These are phyloP conservation scores for Sisymbrium irio DNA, from an alignment of 345 rosid genomes.

Conservation along the genomic window DNA sequence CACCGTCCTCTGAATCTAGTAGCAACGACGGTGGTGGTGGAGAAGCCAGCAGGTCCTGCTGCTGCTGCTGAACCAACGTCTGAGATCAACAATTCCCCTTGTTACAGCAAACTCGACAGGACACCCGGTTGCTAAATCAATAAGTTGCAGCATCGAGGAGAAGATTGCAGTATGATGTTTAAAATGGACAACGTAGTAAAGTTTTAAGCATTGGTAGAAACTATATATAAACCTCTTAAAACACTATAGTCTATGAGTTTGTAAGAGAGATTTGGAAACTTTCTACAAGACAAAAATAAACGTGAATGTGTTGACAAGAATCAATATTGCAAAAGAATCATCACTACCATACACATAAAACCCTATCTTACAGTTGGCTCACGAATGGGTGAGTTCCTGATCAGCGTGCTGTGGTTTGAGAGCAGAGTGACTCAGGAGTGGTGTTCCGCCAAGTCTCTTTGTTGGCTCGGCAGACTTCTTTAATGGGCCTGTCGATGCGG, in stretches of 20 bases:
- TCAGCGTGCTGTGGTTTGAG: conserved; percentile 32
- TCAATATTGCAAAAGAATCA: conserved; percentile 33
- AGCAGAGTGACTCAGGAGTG: conserved; percentile 23
- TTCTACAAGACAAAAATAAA: not conserved
- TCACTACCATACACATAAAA: conserved; percentile 14
- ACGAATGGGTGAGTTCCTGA: not conserved
- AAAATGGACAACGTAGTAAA: not conserved
- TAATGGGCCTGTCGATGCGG: conserved; percentile 30
- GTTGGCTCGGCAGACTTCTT: conserved; percentile 21
- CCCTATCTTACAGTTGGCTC: not conserved
- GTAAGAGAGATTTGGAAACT: not conserved
- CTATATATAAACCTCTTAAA: not conserved
- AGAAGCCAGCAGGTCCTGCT: not conserved
- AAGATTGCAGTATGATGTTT: not conserved
- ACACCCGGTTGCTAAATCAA: no score
- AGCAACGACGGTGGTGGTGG: no score
- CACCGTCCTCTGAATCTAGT: not conserved
- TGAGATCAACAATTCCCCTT: not conserved
- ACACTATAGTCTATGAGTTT: not conserved
- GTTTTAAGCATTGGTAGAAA: not conserved
- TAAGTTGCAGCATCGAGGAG: not conserved
- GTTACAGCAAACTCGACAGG: not conserved
- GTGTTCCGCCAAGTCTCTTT: conserved; percentile 29
- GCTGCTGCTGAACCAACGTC: not conserved
- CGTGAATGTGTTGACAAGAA: conserved; percentile 6